These are phyloP conservation scores for Pugionium dolabratum DNA, from an alignment of 345 rosid genomes.

Conservation along the genomic window DNA sequence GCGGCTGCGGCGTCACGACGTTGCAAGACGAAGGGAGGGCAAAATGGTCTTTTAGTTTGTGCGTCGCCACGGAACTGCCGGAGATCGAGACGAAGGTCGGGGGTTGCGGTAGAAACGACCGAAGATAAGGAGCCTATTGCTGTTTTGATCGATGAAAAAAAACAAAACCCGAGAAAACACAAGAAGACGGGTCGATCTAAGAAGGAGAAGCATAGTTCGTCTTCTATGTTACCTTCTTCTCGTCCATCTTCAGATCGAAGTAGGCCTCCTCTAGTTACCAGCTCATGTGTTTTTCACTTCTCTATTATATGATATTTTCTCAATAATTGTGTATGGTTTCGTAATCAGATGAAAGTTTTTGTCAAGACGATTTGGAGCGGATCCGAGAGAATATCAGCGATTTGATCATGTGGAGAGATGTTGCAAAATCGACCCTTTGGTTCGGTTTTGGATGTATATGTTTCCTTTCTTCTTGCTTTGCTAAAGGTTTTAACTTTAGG, in stretches of 20 bases:
- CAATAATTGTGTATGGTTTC: not conserved
- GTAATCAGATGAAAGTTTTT: constrained; percentile 50
- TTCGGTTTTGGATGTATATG: constrained; percentile 82
- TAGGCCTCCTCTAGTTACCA: constrained; percentile 29
- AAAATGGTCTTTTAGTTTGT: constrained; percentile 46
- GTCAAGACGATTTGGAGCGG: constrained; percentile 56
- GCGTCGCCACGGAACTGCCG: constrained; percentile 67
- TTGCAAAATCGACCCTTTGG: constrained; percentile 85
- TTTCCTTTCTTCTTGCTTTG: constrained; percentile 79
- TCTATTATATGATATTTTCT: constrained; percentile 4
- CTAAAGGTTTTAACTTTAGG: constrained; percentile 78
- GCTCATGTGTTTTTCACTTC: not conserved
- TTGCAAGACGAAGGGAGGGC: constrained; percentile 58
- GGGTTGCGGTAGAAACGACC: constrained; percentile 48
- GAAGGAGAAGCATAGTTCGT: constrained; percentile 60
- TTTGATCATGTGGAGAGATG: constrained; percentile 82
- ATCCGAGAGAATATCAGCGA: constrained; percentile 55
- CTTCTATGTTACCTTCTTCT: constrained; percentile 48
- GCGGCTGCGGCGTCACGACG: constrained; percentile 49
- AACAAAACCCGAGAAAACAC: constrained; percentile 50
- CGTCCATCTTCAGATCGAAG: constrained; percentile 50
- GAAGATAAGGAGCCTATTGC: constrained; percentile 63
- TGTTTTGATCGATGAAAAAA: constrained; percentile 47
- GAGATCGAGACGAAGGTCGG: constrained; percentile 64
- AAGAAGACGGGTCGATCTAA: constrained; percentile 54